phyloP scores from a whole-genome alignment of 805 yeast species.

The Lipomyces mesembrius region DNA sequence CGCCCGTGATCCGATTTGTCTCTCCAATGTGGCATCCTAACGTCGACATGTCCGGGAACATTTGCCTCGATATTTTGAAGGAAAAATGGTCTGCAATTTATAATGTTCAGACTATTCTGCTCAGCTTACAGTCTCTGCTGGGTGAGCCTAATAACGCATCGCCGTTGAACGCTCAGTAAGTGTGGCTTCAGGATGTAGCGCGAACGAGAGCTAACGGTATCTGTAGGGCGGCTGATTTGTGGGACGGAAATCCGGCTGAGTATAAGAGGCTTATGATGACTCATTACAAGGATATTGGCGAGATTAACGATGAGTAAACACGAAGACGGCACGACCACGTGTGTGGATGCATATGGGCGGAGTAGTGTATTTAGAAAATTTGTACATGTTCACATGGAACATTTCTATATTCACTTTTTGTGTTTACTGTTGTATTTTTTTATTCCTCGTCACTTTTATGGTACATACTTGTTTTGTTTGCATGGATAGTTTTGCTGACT shows the following conservation, averaged over 20 bases:
- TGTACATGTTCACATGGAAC: slow-evolving; percentile 5
- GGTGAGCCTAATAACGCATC: slow-evolving; percentile 66
- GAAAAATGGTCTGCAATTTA: slow-evolving; percentile 69
- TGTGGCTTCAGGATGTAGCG: neutral
- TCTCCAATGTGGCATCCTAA: slow-evolving; percentile 72
- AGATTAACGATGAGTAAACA: slow-evolving; percentile 34
- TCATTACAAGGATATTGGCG: slow-evolving; percentile 49
- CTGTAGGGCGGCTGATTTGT: slow-evolving; percentile 55
- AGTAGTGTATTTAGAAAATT: slow-evolving; percentile 2
- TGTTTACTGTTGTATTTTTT: neutral
- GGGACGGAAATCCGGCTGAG: slow-evolving; percentile 54
- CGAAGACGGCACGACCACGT: neutral
- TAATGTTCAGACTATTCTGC: slow-evolving; percentile 62
- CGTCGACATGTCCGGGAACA: slow-evolving; percentile 66
- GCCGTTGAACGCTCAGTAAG: slow-evolving; percentile 56
- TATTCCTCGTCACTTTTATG: slow-evolving; percentile 2
- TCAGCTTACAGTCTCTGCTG: slow-evolving; percentile 62
- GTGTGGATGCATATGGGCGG: neutral
- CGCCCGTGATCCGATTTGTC: slow-evolving; percentile 61
- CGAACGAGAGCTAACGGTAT: neutral
- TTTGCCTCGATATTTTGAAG: slow-evolving; percentile 66
- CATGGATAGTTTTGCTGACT: neutral
- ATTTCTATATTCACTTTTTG: slow-evolving; percentile 4
- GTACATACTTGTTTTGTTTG: slow-evolving; percentile 5
- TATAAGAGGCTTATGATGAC: slow-evolving; percentile 48